Percentiles rank a stretch among this genome's conserved stretches.
These are phyloP conservation scores for Aspergillus coremiiformis DNA, from an alignment of 495 filamentous ascomycete species.

Conservation along the genomic window DNA sequence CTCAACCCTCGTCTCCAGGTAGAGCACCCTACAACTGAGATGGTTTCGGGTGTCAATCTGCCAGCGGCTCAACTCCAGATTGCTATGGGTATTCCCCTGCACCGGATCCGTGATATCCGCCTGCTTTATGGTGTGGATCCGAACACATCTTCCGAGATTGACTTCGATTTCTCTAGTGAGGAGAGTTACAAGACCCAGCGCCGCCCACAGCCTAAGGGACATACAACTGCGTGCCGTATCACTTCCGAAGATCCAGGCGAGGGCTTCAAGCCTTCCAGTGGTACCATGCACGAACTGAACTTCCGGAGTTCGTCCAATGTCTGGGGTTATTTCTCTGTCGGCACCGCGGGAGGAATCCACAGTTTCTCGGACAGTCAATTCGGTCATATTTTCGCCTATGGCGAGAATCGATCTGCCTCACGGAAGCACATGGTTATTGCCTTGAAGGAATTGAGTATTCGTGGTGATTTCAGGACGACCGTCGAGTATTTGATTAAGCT, in stretches of 20 bases:
- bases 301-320: constrained; percentile 98
- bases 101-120: constrained; percentile 92
- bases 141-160: constrained; percentile 74
- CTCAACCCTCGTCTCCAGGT: constrained; percentile 97
- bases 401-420: constrained; percentile 90
- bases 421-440: constrained; percentile 99
- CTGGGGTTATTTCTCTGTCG: constrained; percentile 99
- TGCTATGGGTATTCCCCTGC: constrained; percentile 96
- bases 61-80: constrained; percentile 96
- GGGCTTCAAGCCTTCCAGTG: constrained; percentile 98
- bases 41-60: constrained; percentile 97
- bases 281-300: constrained; percentile 98
- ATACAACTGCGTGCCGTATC: constrained; percentile 98
- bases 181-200: constrained; percentile 80
- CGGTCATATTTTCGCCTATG: constrained; percentile 98
- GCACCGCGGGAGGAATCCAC: constrained; percentile 93
- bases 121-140: constrained; percentile 95
- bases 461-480: constrained; percentile 97
- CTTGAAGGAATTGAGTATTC: constrained; percentile 97
- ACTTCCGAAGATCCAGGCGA: constrained; percentile 98
- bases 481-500: constrained; percentile 99
- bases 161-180: constrained; percentile 90
- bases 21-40: constrained; percentile 98
- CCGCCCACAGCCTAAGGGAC: constrained; percentile 85
- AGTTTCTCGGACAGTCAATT: constrained; percentile 99